Evolutionary conservation across 1,139 yeast genomes (phyloP), one percentile per base, ranked within the genome.

Genomic region (Pichia kudriavzevii): DNA sequence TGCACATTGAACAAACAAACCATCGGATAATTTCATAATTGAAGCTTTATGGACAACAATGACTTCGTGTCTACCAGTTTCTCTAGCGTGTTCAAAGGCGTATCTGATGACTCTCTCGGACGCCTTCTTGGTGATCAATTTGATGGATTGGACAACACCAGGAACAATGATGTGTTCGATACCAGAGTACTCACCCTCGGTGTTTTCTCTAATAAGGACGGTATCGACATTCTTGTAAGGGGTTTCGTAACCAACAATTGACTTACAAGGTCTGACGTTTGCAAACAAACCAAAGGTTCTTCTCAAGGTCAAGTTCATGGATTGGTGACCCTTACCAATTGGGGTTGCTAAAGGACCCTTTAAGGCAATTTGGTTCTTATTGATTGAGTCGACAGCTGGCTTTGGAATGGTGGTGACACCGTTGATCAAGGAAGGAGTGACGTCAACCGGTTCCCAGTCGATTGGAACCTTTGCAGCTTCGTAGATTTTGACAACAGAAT

Each of bases 171-270:
- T 82, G 70, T 91, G 98, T 71, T 91, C 98, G 52, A 91, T 88
- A 66, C 98, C 98, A 28, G 96, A 87, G 71, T 91, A 91, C 68
- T 91, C 98, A 67, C 97, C 98, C 68, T 91, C 98, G 53, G 98
- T 91, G 76, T 91, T 91, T 69, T 91, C 98, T 74, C 98, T 85
- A 63, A 91, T 87, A 59, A 91, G 73, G 34, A 91, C 96, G 46
- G 95, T 81, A 67, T 91, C 94, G 48, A 91, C 96, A 60, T 84
- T 73, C 53, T 84, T 81, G 69, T 88, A 91, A 32, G 96, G 94
- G 46, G 97, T 91, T 64, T 88, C 75, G 76, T 75, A 91, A 53
- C 98, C 98, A 47, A 74, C 82, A 52, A 91, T 76, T 40, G 94
- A 81, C 67, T 81, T 81, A 66, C 97, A 93, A 37, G 97, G 98